Conservation (phyloP, 164 flowering plant species). For the Pachysandra terminalis region DNA sequence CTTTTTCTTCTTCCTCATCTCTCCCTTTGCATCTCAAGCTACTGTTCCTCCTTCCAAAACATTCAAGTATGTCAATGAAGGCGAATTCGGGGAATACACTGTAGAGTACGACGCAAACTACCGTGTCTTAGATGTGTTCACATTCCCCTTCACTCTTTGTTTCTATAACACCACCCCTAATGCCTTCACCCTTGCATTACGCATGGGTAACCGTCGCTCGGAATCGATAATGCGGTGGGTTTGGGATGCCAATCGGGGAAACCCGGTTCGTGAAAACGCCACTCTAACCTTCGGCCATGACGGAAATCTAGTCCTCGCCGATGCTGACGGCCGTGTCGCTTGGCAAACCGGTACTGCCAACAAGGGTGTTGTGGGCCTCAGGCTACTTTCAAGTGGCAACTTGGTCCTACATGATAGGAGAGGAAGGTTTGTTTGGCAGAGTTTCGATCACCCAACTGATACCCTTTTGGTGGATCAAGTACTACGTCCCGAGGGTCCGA, state of each 20-base stretch:
- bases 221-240: slow-evolving; percentile 30
- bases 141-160: slow-evolving; percentile 19
- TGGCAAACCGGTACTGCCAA: slow-evolving; percentile 32
- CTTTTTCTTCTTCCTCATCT: not conserved
- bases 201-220: slow-evolving; percentile 15
- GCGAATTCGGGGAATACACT: slow-evolving; percentile 14
- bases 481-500: slow-evolving; percentile 20
- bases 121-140: slow-evolving; percentile 9
- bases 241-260: slow-evolving; percentile 36
- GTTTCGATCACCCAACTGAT: slow-evolving; percentile 31
- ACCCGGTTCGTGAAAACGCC: slow-evolving; percentile 32
- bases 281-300: slow-evolving; percentile 25
- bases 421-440: slow-evolving; percentile 26
- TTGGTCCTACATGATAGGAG: slow-evolving; percentile 17
- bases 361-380: slow-evolving; percentile 26
- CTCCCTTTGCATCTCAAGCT: slow-evolving; percentile 7
- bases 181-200: slow-evolving; percentile 24
- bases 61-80: slow-evolving; percentile 23
- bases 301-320: slow-evolving; percentile 33
- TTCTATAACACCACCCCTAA: slow-evolving; percentile 39
- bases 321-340: slow-evolving; percentile 20
- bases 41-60: slow-evolving; percentile 22
- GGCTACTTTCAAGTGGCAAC: slow-evolving; percentile 25
- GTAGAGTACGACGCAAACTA: slow-evolving; percentile 19
- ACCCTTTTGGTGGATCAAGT: slow-evolving; percentile 26